Evolutionary conservation across 768 basidiomycete genomes (phyloP).

Genomic region (Hydnomerulius pinastri): DNA sequence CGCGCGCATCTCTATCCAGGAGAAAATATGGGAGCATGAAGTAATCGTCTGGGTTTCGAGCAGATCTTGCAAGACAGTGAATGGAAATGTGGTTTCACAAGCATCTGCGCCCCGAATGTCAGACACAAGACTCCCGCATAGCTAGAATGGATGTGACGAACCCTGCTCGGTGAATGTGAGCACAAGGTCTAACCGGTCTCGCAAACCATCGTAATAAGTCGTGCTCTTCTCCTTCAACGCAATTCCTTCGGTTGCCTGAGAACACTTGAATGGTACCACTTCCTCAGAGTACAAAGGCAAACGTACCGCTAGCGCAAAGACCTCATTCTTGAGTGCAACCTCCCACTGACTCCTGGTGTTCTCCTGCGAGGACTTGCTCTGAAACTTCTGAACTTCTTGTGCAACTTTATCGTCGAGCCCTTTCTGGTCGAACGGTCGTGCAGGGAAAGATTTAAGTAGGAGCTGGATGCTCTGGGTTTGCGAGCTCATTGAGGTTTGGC

Average conservation of each 20-base stretch:
- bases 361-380: conserved; percentile 49
- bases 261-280: neutral
- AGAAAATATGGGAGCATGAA: conserved; percentile 85
- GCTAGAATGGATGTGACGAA: conserved; percentile 34
- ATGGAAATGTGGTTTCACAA: conserved; percentile 75
- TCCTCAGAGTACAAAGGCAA: neutral
- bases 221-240: conserved; percentile 55
- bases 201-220: conserved; percentile 62
- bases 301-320: conserved; percentile 71
- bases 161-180: conserved; percentile 79
- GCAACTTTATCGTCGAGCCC: conserved; percentile 52
- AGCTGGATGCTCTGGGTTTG: conserved; percentile 51
- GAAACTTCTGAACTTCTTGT: conserved; percentile 44
- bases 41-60: conserved; percentile 83
- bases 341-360: conserved; percentile 77
- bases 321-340: conserved; percentile 65
- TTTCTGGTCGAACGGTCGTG: conserved; percentile 48
- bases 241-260: conserved; percentile 65
- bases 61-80: conserved; percentile 75
- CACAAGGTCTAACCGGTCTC: conserved; percentile 68
- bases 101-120: conserved; percentile 50
- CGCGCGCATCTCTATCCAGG: conserved; percentile 80
- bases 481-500: conserved; percentile 44
- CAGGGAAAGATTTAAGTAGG: conserved; percentile 54
- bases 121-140: conserved; percentile 1